Base-by-base conservation (phyloP, 352 stramenopile genomes). In the Elongisporangium anandrum region DNA sequence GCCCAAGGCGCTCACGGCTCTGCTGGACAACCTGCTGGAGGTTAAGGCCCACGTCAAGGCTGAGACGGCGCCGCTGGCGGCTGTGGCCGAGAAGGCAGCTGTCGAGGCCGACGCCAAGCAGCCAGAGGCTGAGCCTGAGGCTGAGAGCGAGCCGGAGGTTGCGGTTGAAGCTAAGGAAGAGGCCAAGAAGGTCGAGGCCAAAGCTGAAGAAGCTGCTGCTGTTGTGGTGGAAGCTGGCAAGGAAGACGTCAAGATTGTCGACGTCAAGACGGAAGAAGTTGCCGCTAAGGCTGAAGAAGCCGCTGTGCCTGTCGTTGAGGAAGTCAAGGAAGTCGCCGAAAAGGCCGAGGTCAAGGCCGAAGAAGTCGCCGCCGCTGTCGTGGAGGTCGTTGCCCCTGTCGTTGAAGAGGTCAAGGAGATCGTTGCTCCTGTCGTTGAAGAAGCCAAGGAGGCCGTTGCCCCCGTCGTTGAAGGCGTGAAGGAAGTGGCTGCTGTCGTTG, bases 11-110 rank as follows among this genome's bases (percentile, higher is more conserved):
- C 75, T 89, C 57, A 53, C 64, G 24, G 65, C 67, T 16, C 59
- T 90, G 50, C 45, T 92, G 24, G 71, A 72, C 53, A 66, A 89
- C 38, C 64, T 92, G 52, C 63, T 92, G 41, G n/a, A 85, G 48
- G 68, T 92, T 47, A 62, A 69, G 9, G 59, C 73, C 38, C 66
- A 88, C 47, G 45, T 72, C 57, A 54, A 45, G 19, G 39, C 56
- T 17, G 73, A 78, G 60, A 63, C 67, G 8, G 60, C n/a, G n/a
- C n/a, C n/a, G n/a, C n/a, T n/a, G n/a, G n/a, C 70, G 22, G 47
- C 57, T 57, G 38, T 26, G 50, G 21, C 54, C 34, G 17, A 49
- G 54, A 50, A 59, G 50, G 26, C 48, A 21, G 52, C 24, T n/a
- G 65, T 63, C 13, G 47, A 56, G 58, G 57, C 57, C 26, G 15